Base-by-base conservation (phyloP, 2,329 filamentous ascomycete species). In the Fusarium floridanum region DNA sequence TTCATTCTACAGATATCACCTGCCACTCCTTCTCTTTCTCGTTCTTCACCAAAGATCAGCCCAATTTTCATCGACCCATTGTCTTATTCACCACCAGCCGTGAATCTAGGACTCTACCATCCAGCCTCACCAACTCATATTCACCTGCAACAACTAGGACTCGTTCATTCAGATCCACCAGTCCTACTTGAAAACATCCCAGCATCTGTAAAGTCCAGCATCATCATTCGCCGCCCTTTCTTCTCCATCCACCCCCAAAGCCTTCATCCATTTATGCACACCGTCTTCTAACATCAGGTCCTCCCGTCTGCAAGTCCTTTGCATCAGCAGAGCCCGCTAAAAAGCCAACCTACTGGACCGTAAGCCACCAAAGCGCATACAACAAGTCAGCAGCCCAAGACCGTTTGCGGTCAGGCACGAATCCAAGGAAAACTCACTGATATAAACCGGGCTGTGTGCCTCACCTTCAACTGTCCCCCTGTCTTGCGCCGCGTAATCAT, bases 391-490 rank as follows among this genome's bases (percentile, higher is more conserved):
- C 48, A 53, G 48, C 48, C 48, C 48, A 53, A 53, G 27, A 10
- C 48, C 14, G 27, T 20, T 53, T 53, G 27, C 48, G 24, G 48
- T 53, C 48, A 53, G 48, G 48, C 48, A 53, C 48, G 48, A 32
- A 53, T 53, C 27, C 48, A n/a, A 53, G 48, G 27, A 50, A 45
- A 62, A 71, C 62, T 67, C 43, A 67, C 43, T 67, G 70, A 45
- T 22, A 22, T 57, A 17, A 34, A 53, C 57, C 37, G 43, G 70
- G 70, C 70, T 67, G 61, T 63, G 70, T 67, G 59, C 50, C 71
- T 73, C 29, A 55, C 41, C 41, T 62, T 56, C 53, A 69, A 69
- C 41, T 20, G n/a, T 32, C 32, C 36, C 43, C 55, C 56, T 41
- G 41, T 59, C 55, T 50, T 37, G 37, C 39, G 32, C 41, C 48